Conservation (phyloP, 345 rosid genomes). For the Euphorbia lathyris region DNA sequence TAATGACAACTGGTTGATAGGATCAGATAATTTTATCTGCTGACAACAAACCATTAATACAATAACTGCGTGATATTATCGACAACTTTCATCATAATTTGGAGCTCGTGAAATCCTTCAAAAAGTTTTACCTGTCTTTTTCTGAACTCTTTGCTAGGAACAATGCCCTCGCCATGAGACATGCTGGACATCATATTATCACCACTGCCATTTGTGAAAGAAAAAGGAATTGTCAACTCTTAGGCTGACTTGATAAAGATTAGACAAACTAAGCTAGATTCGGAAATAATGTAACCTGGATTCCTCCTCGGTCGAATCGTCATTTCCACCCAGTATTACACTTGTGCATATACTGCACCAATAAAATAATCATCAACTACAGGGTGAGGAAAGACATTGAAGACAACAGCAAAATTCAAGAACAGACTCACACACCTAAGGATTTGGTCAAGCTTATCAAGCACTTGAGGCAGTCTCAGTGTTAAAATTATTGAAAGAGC, state of each 20-base stretch:
- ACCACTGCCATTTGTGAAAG: slow-evolving; percentile 42
- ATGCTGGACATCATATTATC: slow-evolving; percentile 62
- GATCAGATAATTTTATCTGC: slow-evolving; percentile 80
- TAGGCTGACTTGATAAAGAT: not conserved
- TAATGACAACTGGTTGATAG: slow-evolving; percentile 69
- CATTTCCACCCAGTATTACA: slow-evolving; percentile 73
- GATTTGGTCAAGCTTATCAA: slow-evolving; percentile 88
- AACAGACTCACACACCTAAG: slow-evolving; percentile 48
- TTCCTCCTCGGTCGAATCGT: slow-evolving; percentile 67
- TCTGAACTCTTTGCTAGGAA: slow-evolving; percentile 76
- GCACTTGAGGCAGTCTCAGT: slow-evolving; percentile 85
- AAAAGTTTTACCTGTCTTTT: slow-evolving; percentile 65
- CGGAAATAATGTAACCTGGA: slow-evolving; percentile 52
- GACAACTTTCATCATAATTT: not conserved
- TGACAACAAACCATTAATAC: slow-evolving; percentile 1
- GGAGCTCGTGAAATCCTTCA: not conserved
- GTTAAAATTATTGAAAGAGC: slow-evolving; percentile 90
- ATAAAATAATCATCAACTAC: not conserved
- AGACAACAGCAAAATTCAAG: slow-evolving; percentile 1
- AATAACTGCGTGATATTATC: not conserved
- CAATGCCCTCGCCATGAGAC: slow-evolving; percentile 50
- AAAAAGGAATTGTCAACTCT: not conserved
- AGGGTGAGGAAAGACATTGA: not conserved
- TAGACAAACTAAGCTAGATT: not conserved
- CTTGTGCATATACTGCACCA: slow-evolving; percentile 71